phyloP scores from a whole-genome alignment of 2,329 filamentous ascomycete species.

The Sporothrix variecibatus region DNA sequence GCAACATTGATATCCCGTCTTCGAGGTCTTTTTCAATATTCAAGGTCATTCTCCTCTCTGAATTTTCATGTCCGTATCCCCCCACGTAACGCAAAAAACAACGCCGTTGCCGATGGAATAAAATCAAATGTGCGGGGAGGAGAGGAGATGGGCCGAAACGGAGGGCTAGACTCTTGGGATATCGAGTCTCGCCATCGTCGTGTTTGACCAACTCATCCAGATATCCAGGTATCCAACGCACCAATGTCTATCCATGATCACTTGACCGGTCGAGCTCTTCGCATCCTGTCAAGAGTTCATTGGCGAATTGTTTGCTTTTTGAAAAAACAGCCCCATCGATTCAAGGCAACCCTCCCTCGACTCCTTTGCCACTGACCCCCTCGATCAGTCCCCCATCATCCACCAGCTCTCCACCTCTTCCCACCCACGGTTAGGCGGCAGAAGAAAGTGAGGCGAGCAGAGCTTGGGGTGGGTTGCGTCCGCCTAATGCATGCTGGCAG shows the following conservation, averaged over 20 bases:
- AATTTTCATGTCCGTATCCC: neutral
- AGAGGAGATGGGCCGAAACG: neutral
- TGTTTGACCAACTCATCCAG: neutral
- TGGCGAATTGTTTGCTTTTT: neutral
- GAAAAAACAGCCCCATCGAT: neutral
- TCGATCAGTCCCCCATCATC: neutral
- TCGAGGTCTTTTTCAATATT: neutral
- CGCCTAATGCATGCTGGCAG: neutral
- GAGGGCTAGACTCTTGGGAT: neutral
- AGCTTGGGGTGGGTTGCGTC: neutral
- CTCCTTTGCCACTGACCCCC: neutral
- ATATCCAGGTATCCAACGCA: neutral
- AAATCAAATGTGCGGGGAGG: neutral
- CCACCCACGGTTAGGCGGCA: neutral
- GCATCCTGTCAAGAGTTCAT: neutral
- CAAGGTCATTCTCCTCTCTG: neutral
- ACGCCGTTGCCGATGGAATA: constrained; percentile 18
- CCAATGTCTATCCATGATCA: neutral
- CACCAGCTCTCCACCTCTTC: neutral
- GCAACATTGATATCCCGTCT: neutral
- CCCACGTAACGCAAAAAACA: neutral
- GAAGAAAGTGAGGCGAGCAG: constrained; percentile 3
- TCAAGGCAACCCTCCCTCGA: neutral
- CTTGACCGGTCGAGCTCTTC: neutral
- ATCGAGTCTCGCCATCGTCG: neutral